phyloP scores from a whole-genome alignment of 2,329 filamentous ascomycete species.

The Trichoderma breve region DNA sequence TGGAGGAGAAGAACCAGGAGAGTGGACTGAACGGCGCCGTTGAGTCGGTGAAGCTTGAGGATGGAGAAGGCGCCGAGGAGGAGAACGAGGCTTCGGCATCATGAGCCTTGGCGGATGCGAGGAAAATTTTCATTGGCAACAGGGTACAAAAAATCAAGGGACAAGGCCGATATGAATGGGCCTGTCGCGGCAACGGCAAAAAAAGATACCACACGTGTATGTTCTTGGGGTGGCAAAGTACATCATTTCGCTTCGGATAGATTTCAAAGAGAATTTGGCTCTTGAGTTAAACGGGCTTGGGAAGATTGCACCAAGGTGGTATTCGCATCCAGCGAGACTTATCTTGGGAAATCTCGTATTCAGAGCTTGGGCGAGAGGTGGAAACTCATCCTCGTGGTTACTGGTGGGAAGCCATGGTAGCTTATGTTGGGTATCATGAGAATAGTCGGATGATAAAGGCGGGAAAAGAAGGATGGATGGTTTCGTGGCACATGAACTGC shows the following conservation, averaged over 20 bases:
- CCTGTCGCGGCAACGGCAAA: neutral
- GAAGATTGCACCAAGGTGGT: neutral
- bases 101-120: neutral
- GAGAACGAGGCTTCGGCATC: constrained; percentile 6
- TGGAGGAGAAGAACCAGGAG: constrained; percentile 49
- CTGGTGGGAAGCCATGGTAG: neutral
- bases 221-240: neutral
- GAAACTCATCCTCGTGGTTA: neutral
- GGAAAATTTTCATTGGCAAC: neutral
- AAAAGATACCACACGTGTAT: neutral
- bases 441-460: neutral
- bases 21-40: constrained; percentile 43
- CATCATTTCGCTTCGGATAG: neutral
- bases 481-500: neutral
- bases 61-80: constrained; percentile 28
- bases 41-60: constrained; percentile 40
- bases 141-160: neutral
- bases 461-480: neutral
- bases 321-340: neutral
- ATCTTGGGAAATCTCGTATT: neutral
- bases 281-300: neutral
- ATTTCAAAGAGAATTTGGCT: neutral
- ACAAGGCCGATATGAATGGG: neutral
- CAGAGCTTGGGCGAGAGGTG: neutral
- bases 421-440: neutral